Base-by-base conservation (phyloP, 352 stramenopile genomes). In the Pythium phragmiticola region DNA sequence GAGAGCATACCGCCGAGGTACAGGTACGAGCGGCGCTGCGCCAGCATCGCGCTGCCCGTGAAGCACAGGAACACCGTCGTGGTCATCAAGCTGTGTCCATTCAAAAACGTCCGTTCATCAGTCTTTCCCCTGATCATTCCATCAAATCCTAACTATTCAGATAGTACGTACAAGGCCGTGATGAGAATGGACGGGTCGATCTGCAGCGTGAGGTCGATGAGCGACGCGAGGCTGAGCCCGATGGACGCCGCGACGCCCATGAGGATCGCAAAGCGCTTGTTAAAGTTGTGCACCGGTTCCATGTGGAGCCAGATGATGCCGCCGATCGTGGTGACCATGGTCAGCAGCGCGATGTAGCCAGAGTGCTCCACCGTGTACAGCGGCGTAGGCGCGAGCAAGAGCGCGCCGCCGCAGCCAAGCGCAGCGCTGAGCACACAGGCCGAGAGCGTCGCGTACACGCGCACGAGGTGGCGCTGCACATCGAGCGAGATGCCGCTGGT, bases 31-130 rank as follows among this genome's bases (percentile, higher is more conserved):
- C 89, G 82, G 19, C 87, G 77, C 41, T 89, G 87, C 45, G 82
- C 84, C 8, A 95, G 58, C 37, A 97, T 60, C 4, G 89, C 89
- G 34, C 80, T 88, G 61, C 70, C 84, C 26, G 85, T 83, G 68
- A 97, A 97, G 82, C 82, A 93, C 53, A 87, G 56, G 65, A 97
- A 97, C 57, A 96, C 76, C 37, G 84, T 77, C 51, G 77, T 84
- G 33, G 89, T 96, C 68, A 87, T 70, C 45, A 94, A 51, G 23
- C 41, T 66, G 62, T 17, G 62, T 30, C 19, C 16, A 34, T 21
- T 51, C 37, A 62, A 19, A 42, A 37, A 60, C 7, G 26, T 55
- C 49, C 39, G 49, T 33, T 7, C 23, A 61, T 45, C 14, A 21
- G 30, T 43, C 7, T n/a, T 13, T 39, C 30, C 5, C 21, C 4